Evolutionary conservation across 305 asterid species (phyloP).

Genomic region (Ruellia speciosa): DNA sequence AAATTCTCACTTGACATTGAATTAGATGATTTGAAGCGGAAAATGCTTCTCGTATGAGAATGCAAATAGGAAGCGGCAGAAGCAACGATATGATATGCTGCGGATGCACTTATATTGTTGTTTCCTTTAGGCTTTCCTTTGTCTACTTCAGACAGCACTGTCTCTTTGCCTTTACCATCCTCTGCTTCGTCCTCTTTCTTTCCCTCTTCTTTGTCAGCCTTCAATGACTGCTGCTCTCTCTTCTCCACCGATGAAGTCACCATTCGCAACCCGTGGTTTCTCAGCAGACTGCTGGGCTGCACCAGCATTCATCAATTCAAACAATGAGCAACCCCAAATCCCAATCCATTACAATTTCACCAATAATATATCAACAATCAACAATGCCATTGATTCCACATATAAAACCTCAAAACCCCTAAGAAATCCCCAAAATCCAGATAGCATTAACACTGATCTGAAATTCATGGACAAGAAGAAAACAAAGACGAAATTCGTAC

Average conservation of each 20-base stretch:
- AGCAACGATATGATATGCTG: constrained; percentile 82
- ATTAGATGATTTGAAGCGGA: constrained; percentile 40
- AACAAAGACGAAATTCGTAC: constrained; percentile 29
- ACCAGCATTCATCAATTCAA: constrained; percentile 13
- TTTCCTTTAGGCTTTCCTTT: constrained; percentile 27
- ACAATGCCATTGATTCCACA: background rate
- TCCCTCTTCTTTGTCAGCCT: constrained; percentile 16
- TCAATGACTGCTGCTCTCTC: constrained; percentile 36
- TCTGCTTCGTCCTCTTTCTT: constrained; percentile 39
- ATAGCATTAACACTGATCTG: background rate
- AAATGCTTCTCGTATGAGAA: constrained; percentile 68
- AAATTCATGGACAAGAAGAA: too few relatives aligned
- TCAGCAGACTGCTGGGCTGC: constrained; percentile 65
- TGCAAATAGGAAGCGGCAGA: constrained; percentile 92
- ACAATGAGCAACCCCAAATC: background rate
- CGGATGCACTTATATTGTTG: constrained; percentile 38
- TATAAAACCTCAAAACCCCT: background rate
- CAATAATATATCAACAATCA: background rate
- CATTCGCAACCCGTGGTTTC: constrained; percentile 41
- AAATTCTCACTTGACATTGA: constrained; percentile 21
- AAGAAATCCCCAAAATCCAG: background rate
- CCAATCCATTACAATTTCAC: too few relatives aligned
- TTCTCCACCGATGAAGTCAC: constrained; percentile 82
- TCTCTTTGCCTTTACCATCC: constrained; percentile 25
- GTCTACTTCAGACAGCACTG: constrained; percentile 19